Evolutionary conservation across 2,329 filamentous ascomycete genomes (phyloP).

Genomic region (Xylaria hypoxylon): DNA sequence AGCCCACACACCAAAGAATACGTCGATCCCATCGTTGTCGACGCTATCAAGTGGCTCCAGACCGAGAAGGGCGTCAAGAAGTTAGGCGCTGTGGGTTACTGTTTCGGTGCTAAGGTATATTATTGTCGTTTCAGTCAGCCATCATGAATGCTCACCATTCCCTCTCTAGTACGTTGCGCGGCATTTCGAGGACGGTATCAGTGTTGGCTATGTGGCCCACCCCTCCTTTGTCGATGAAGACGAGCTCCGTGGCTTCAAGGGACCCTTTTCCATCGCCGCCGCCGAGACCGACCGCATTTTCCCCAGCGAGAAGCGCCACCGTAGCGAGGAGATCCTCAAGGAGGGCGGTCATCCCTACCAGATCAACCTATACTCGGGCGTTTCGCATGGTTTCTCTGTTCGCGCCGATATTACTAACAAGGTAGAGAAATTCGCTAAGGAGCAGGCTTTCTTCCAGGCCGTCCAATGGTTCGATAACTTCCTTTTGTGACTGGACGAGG

Average conservation of each 20-base stretch:
- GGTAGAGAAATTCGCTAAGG: slow-evolving; percentile 76
- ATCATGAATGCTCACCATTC: slow-evolving; percentile 12
- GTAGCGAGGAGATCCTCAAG: slow-evolving; percentile 72
- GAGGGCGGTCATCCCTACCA: slow-evolving; percentile 74
- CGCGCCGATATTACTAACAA: slow-evolving; percentile 71
- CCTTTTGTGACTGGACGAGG: slow-evolving; percentile 41
- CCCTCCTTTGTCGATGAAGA: slow-evolving; percentile 78
- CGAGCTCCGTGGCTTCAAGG: slow-evolving; percentile 74
- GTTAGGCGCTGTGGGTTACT: slow-evolving; percentile 77
- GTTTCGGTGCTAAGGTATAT: slow-evolving; percentile 77
- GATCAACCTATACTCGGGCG: slow-evolving; percentile 78
- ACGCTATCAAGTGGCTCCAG: slow-evolving; percentile 68
- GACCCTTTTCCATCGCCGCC: slow-evolving; percentile 75
- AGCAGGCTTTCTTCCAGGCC: slow-evolving; percentile 83
- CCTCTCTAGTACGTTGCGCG: slow-evolving; percentile 72
- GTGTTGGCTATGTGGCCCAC: slow-evolving; percentile 80
- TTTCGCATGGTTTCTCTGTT: slow-evolving; percentile 80
- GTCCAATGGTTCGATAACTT: slow-evolving; percentile 76
- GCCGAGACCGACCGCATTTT: slow-evolving; percentile 75
- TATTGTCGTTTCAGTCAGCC: not conserved
- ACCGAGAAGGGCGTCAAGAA: slow-evolving; percentile 66
- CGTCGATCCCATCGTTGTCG: slow-evolving; percentile 62
- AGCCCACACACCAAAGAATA: slow-evolving; percentile 60
- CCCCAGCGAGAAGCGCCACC: slow-evolving; percentile 71
- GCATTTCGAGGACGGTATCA: slow-evolving; percentile 71